Conservation (phyloP, 495 filamentous ascomycete genomes). For the Letharia columbiana region DNA sequence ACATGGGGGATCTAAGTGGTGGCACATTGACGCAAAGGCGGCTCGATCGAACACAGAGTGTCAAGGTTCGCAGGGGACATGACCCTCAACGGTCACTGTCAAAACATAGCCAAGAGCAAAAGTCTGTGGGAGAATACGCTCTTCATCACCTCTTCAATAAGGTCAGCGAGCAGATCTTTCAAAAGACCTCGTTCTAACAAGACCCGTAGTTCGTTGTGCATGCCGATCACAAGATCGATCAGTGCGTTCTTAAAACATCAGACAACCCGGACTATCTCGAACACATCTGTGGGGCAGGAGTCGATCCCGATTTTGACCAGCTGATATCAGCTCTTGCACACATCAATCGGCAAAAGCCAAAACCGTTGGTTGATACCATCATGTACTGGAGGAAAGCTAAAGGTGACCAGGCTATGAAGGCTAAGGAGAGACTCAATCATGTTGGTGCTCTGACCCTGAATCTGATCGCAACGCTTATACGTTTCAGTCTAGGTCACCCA, state of each 20-base stretch:
- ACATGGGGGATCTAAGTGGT: slow-evolving; percentile 11
- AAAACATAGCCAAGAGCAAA: slow-evolving; percentile 65
- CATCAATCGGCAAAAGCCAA: slow-evolving; percentile 88
- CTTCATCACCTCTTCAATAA: slow-evolving; percentile 93
- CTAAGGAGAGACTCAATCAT: slow-evolving; percentile 55
- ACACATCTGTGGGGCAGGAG: slow-evolving; percentile 77
- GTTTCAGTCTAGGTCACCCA: slow-evolving; percentile 14
- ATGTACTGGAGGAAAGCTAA: slow-evolving; percentile 97
- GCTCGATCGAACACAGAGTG: slow-evolving; percentile 56
- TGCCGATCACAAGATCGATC: slow-evolving; percentile 87
- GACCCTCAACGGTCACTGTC: slow-evolving; percentile 77
- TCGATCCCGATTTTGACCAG: slow-evolving; percentile 88
- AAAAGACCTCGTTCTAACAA: slow-evolving; percentile 5
- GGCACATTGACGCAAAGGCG: slow-evolving; percentile 35
- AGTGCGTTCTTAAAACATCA: slow-evolving; percentile 64
- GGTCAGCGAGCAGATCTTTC: slow-evolving; percentile 37
- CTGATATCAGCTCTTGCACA: slow-evolving; percentile 86
- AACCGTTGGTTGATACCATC: slow-evolving; percentile 89
- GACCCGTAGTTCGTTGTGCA: slow-evolving; percentile 52
- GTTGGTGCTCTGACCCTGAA: slow-evolving; percentile 31
- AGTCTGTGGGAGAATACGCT: slow-evolving; percentile 93
- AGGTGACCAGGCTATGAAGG: slow-evolving; percentile 68
- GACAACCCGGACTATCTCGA: slow-evolving; percentile 71
- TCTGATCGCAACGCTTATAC: slow-evolving; percentile 3
- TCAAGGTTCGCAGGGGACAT: slow-evolving; percentile 58